Percentiles rank a stretch among this genome's conserved stretches.
Evolutionary conservation across 148 eudicot genomes (phyloP).

Genomic region (Cornus kousa): DNA sequence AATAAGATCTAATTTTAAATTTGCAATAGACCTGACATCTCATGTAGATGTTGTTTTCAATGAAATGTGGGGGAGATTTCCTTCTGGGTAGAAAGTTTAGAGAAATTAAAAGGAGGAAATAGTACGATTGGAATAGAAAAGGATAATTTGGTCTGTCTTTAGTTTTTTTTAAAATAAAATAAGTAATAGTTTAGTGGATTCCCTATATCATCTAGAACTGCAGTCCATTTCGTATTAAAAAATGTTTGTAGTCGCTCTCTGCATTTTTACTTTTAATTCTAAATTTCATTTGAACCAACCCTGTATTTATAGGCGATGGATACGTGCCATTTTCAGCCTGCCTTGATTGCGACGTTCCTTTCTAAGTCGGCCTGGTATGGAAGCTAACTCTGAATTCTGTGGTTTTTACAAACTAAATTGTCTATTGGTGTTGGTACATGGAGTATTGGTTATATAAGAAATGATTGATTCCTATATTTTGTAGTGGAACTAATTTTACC

Average conservation of each 20-base stretch:
- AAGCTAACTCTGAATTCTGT: neutral
- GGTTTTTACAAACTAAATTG: neutral
- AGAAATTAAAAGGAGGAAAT: no score
- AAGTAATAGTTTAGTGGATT: no score
- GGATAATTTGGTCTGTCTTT: no score
- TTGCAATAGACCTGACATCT: neutral
- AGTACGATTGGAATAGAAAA: no score
- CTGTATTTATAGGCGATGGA: slow-evolving; percentile 35
- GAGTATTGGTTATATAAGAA: neutral
- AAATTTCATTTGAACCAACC: neutral
- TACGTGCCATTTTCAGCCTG: slow-evolving; percentile 34
- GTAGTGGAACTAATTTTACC: neutral
- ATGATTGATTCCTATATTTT: neutral
- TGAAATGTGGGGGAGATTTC: no score
- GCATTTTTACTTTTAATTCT: neutral
- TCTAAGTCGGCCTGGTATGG: neutral
- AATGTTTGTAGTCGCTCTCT: neutral
- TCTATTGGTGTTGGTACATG: neutral
- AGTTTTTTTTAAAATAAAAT: no score
- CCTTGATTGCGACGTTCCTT: neutral
- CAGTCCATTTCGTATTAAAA: no score
- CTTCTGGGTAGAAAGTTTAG: no score
- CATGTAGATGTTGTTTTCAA: neutral
- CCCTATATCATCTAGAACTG: no score
- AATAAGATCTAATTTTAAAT: no score